Evolutionary conservation across 495 filamentous ascomycete genomes (phyloP).

Genomic region (Neurospora sp.): DNA sequence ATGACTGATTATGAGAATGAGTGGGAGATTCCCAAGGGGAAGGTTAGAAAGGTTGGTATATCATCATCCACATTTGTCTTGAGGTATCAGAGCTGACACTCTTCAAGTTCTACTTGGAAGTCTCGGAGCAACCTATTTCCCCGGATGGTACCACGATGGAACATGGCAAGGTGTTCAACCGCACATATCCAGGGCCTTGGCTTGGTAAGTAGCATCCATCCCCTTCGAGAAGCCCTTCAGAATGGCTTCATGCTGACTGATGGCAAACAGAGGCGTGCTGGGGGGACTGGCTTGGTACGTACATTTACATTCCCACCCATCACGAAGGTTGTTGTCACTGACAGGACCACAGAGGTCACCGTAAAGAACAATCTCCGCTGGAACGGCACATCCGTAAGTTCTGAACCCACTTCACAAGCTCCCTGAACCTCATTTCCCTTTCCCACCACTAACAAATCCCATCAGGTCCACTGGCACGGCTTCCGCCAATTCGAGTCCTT

Average conservation of each 20-base stretch:
- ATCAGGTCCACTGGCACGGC: constrained; percentile 15
- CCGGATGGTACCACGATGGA: constrained; percentile 9
- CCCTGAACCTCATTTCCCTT: too few species aligned
- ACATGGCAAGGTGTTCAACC: constrained; percentile 9
- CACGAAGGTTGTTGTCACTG: background rate
- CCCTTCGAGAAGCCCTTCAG: background rate
- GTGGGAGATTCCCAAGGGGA: background rate
- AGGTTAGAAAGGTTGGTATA: background rate
- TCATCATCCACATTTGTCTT: background rate
- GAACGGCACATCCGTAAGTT: constrained; percentile 11
- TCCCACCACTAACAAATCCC: background rate
- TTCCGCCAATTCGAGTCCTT: constrained; percentile 23
- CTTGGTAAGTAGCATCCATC: background rate
- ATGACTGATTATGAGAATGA: constrained; percentile 8
- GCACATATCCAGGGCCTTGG: constrained; percentile 7
- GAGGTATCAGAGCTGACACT: background rate
- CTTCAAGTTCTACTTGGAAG: constrained; percentile 4
- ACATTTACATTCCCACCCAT: background rate
- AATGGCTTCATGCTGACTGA: background rate
- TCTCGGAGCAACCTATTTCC: constrained; percentile 7
- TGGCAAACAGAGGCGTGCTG: constrained; percentile 5
- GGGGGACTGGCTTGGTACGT: constrained; percentile 3
- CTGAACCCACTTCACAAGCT: too few species aligned
- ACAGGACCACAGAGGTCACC: background rate
- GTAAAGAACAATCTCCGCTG: constrained; percentile 6